phyloP scores from a whole-genome alignment of 164 flowering plant genomes.

The Magnolia changhungtana region DNA sequence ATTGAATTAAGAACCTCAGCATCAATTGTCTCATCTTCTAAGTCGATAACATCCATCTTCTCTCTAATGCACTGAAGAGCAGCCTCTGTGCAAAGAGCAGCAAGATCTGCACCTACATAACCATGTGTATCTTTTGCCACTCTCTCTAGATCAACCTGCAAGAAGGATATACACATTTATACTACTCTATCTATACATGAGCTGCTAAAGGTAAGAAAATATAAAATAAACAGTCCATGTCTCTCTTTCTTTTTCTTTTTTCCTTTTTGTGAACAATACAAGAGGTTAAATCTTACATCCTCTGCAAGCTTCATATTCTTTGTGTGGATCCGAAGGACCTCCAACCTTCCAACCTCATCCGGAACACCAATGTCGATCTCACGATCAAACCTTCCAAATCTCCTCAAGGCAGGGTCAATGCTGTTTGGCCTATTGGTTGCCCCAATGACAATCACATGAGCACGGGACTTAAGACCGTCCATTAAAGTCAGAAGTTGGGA shows the following conservation, averaged over 20 bases:
- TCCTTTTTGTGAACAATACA: not conserved
- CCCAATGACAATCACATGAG: conserved; percentile 70
- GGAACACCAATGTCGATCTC: conserved; percentile 73
- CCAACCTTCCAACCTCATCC: conserved; percentile 66
- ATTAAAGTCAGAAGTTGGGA: conserved; percentile 64
- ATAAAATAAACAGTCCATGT: no score
- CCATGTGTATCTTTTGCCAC: conserved; percentile 64
- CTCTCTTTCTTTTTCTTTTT: no score
- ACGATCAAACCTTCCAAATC: conserved; percentile 72
- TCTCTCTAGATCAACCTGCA: conserved; percentile 64
- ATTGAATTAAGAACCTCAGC: conserved; percentile 66
- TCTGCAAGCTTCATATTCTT: conserved; percentile 74
- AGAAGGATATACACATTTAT: not conserved
- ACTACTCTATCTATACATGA: not conserved
- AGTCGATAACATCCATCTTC: conserved; percentile 68
- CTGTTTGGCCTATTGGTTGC: conserved; percentile 70
- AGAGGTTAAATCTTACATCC: conserved; percentile 32
- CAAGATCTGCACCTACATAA: conserved; percentile 72
- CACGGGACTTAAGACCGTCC: conserved; percentile 64
- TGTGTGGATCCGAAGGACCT: conserved; percentile 62
- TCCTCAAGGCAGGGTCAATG: conserved; percentile 64
- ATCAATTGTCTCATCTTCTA: conserved; percentile 64
- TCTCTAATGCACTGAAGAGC: conserved; percentile 73
- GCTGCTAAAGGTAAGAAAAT: not conserved
- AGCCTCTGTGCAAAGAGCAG: conserved; percentile 71